phyloP scores from a whole-genome alignment of 208 protist genomes.

The Porcisia hertigi region DNA sequence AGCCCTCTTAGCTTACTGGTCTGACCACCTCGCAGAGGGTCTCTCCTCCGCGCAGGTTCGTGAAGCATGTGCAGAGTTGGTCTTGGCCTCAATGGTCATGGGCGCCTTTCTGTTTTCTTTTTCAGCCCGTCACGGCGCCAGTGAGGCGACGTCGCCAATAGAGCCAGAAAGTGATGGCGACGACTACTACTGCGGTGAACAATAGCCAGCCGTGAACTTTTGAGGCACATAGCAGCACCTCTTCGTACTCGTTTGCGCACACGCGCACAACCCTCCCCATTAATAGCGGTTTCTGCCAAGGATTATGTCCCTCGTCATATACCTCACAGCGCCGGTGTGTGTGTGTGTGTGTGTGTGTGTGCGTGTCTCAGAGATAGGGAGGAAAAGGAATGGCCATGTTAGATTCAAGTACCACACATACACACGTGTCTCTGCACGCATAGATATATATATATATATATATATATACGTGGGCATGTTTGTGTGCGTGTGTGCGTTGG shows the following conservation, averaged over 20 bases:
- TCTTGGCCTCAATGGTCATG: slow-evolving; percentile 27
- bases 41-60: slow-evolving; percentile 23
- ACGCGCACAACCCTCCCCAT: background rate
- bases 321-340: background rate
- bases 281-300: background rate
- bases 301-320: background rate
- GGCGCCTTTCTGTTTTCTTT: slow-evolving; percentile 37
- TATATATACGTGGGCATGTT: background rate
- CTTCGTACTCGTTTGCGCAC: background rate
- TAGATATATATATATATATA: background rate
- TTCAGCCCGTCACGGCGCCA: slow-evolving; percentile 33
- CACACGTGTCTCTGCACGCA: no score
- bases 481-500: background rate
- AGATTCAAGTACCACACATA: background rate
- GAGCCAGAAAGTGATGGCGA: slow-evolving; percentile 25
- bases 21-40: background rate
- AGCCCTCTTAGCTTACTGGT: slow-evolving; percentile 17
- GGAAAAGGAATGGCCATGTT: no score
- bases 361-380: no score
- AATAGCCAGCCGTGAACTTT: background rate
- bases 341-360: background rate
- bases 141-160: background rate
- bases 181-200: slow-evolving; percentile 20
- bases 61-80: slow-evolving; percentile 32
- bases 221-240: background rate